Evolutionary conservation across 2,329 filamentous ascomycete genomes (phyloP), one percentile per base, ranked within the genome.

Genomic region (Clonostachys sp.): DNA sequence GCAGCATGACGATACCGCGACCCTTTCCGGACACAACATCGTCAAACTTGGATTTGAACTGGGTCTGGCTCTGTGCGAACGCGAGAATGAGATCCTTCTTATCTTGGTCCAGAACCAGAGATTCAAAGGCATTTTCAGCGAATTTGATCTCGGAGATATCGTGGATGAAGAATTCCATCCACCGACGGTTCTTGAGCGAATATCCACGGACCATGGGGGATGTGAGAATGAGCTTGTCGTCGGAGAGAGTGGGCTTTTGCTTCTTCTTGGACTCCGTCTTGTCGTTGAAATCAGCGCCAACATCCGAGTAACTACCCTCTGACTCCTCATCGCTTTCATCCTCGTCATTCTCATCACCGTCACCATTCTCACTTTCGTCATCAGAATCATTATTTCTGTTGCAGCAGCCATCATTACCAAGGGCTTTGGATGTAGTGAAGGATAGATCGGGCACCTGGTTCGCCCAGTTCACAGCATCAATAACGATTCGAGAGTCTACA

Each of bases 11-110:
- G 50, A 75, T 70, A 14, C 73, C 74, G 52, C 68, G 70, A 48
- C 65, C 76, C 63, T 80, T 78, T 44, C 74, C 75, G 10, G 66
- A 65, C 55, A 79, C 77, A 48, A 78, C 64, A 50, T 79, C 75
- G 60, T 78, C 74, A 50, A 78, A 78, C 9, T 53, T 61, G 13
- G 66, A 58, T 34, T 70, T 67, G 40, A 72, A 58, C 51, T 57
- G 58, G 48, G 61, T 64, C 58, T 78, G 74, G 6, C 67, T 69
- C 57, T 75, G 65, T 2, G 72, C 74, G 45, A 79, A 75, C 3
- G 73, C 72, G 7, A 72, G 64, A 52, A 79, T 71, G 10, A 80
- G 63, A 38, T 77, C 71, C 58, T 80, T 80, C 46, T 76, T 67
- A 30, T 72, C 71, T 2, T 66, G 53, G 1, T 72, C 70, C 20